Percentiles rank a stretch among this genome's conserved stretches.
These are phyloP conservation scores for Talaromyces sp. DNA, from an alignment of 2,329 filamentous ascomycete species.

Conservation along the genomic window DNA sequence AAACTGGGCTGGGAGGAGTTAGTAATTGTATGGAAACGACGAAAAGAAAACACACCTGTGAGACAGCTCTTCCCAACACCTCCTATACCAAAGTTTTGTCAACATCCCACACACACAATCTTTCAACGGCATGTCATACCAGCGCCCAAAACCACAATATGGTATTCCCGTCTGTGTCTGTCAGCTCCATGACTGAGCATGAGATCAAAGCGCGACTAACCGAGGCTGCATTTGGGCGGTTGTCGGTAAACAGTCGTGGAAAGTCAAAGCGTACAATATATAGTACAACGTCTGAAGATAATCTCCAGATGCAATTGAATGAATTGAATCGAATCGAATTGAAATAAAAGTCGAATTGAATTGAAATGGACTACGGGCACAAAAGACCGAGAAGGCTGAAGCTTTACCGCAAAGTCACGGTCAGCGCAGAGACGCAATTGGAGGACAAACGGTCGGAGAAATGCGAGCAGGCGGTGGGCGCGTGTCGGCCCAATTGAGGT, in stretches of 20 bases:
- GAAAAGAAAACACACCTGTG: constrained; percentile 58
- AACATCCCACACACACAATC: not conserved
- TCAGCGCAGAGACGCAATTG: not conserved
- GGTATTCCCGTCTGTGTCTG: constrained; percentile 64
- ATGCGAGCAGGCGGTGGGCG: not conserved
- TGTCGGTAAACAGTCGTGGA: not conserved
- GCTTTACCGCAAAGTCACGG: not conserved
- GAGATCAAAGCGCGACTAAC: not conserved
- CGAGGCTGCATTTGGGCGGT: not conserved
- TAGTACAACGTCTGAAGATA: not conserved
- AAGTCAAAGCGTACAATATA: not conserved
- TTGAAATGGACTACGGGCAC: too few species aligned
- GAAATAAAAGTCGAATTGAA: too few species aligned
- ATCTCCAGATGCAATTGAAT: not conserved
- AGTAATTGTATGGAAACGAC: not conserved
- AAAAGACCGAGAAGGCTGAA: not conserved
- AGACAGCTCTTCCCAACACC: constrained; percentile 90
- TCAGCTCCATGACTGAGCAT: not conserved
- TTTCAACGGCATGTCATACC: constrained; percentile 43
- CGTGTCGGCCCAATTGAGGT: not conserved
- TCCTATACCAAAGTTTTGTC: constrained; percentile 46
- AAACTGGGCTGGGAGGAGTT: constrained; percentile 64
- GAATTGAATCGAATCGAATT: not conserved
- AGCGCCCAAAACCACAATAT: constrained; percentile 76
- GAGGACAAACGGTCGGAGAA: not conserved